Percentiles rank a stretch among this genome's conserved stretches.
These are phyloP conservation scores for Neofusicoccum parvum DNA, from an alignment of 2,329 filamentous ascomycete species.

Conservation along the genomic window DNA sequence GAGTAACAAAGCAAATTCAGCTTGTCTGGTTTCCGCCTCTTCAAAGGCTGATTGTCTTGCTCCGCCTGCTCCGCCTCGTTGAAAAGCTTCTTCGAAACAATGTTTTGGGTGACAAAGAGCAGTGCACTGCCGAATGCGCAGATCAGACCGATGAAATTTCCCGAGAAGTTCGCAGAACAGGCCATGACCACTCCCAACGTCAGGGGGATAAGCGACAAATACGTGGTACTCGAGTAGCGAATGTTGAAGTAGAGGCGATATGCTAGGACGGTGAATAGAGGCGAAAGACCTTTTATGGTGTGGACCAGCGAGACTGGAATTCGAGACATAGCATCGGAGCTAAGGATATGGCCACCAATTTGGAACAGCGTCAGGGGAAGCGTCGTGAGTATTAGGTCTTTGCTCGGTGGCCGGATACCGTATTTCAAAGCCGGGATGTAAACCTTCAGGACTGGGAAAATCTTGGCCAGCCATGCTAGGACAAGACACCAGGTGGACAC, in stretches of 20 bases:
- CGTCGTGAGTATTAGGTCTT: slow-evolving; percentile 81
- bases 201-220: slow-evolving; percentile 73
- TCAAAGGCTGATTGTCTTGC: slow-evolving; percentile 63
- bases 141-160: slow-evolving; percentile 85
- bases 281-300: slow-evolving; percentile 96
- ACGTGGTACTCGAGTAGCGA: slow-evolving; percentile 82
- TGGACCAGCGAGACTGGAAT: slow-evolving; percentile 97
- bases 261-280: slow-evolving; percentile 90
- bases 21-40: slow-evolving; percentile 86
- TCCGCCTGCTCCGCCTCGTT: slow-evolving; percentile 89
- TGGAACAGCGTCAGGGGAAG: slow-evolving; percentile 92
- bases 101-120: slow-evolving; percentile 97
- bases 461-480: slow-evolving; percentile 72
- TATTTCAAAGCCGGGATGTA: slow-evolving; percentile 78
- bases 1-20: slow-evolving; percentile 96
- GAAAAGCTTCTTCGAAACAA: slow-evolving; percentile 96
- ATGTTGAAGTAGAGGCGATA: slow-evolving; percentile 90
- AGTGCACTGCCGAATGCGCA: slow-evolving; percentile 88
- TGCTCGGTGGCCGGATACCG: slow-evolving; percentile 78
- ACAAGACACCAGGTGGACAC: slow-evolving; percentile 86
- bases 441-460: slow-evolving; percentile 71
- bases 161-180: slow-evolving; percentile 87
- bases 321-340: slow-evolving; percentile 88
- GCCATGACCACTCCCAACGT: slow-evolving; percentile 95
- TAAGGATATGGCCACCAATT: slow-evolving; percentile 89